Evolutionary conservation across 2,329 filamentous ascomycete genomes (phyloP), one percentile per base, ranked within the genome.

Genomic region (Aspergillus sp.): DNA sequence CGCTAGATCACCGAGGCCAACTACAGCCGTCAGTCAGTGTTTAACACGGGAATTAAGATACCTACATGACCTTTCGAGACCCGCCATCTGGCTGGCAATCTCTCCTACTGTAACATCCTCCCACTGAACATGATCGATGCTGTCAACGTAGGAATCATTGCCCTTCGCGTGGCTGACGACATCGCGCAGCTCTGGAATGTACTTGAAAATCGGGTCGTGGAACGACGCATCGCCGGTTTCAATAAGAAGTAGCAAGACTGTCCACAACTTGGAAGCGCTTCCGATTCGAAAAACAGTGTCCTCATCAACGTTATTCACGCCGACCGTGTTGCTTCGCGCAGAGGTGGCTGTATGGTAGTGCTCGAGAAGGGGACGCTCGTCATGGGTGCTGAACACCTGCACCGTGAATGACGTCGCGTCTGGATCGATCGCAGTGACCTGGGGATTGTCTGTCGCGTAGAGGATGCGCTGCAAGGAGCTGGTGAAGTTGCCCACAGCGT

Each of bases 211-310:
- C 0, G 64, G 66, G 23, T 68, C 60, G 6, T 64, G 23, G 31
- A 68, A 67, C 14, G 52, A 41, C 15, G 53, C 54, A 11, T 63
- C 52, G 5, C 68, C 68, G 4, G 50, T 59, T 46, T 66, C 68
- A 11, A 73, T 65, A 17, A 78, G 59, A 12, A 74, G 68, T 0
- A 73, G 45, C 21, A 75, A 69, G 17, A 76, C 70, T 0, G 77
- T 78, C 61, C 74, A 76, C 17, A 79, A 56, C 57, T 80, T 81
- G 1, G 76, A 78, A 27, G 77, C 53, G 48, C 77, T 80, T 0
- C 72, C 77, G 15, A 79, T 67, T 9, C 78, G 73, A 60, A 78
- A 80, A 2, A 80, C 70, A 0, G 74, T 78, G 56, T 81, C 66
- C 7, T 70, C 69, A 33, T 76, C 70, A 3, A 81, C 68, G 2